Evolutionary conservation across 202 grass and related monocot species (phyloP), one percentile per base, ranked within the genome.

Genomic region (Elaeis oleifera): DNA sequence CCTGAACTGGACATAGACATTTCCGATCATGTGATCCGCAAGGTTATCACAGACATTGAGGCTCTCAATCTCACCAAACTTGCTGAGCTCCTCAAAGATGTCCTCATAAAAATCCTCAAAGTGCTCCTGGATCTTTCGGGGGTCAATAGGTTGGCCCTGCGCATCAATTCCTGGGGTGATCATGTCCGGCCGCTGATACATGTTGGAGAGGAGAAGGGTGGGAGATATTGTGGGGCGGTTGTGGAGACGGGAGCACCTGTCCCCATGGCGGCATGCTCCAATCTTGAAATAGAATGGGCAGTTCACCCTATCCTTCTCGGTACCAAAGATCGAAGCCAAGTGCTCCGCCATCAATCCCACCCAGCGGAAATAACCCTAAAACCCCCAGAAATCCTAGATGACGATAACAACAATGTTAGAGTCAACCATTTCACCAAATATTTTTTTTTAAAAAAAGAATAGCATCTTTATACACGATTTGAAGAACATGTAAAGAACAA

Each of bases 281-380:
- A 72, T 72, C 44, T 72, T 72, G 69, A 72, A 72, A 22, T 72
- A 72, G 25, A 72, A 72, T 5, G 69, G 69, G 69, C 69, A 72
- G 58, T 72, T 72, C 11, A 72, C 69, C 21, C 69, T 62, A 18
- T 72, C 69, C 69, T 72, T 72, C 26, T 72, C 69, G 6, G 69
- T 72, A 6, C 69, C 69, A 54, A 72, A 72, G 69, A 72, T 72
- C 4, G 69, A 72, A 62, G 69, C 69, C 69, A 72, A 72, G 69
- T 72, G 69, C 50, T 72, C 69, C 23, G 69, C 69, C 69, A 72
- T 72, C 44, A 51, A 26, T 28, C 4, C 6, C 9, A 44, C 24
- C 6, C 16, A 21, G 8, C 13, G 11, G 51, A 27, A 39, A 16
- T 27, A 16, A 18, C 48, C 48, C 17, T 50, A 13, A 60, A 16